Percentiles rank a stretch among this genome's conserved stretches.
These are phyloP conservation scores for Acrocalymma vagum DNA, from an alignment of 2,329 filamentous ascomycete genomes.

Conservation along the genomic window DNA sequence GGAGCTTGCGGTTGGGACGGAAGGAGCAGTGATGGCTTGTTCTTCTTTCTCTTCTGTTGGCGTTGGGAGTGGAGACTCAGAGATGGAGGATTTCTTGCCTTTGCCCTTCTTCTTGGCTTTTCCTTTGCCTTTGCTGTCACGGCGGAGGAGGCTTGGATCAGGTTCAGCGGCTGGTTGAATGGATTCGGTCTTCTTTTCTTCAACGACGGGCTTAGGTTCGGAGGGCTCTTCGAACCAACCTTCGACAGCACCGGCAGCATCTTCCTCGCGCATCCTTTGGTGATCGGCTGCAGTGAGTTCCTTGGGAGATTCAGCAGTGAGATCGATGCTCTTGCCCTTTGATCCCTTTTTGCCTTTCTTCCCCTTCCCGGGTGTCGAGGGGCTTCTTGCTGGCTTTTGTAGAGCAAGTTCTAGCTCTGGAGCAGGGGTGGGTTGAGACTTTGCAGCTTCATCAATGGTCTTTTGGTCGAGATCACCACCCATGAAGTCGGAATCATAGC, in stretches of 20 bases:
- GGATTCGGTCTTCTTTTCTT: conserved; percentile 14
- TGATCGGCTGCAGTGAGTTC: conserved; percentile 31
- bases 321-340: conserved; percentile 32
- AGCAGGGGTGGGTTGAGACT: conserved; percentile 10
- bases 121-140: conserved; percentile 31
- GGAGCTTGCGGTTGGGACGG: conserved; percentile 10
- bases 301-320: conserved; percentile 10
- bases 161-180: conserved; percentile 15
- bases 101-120: conserved; percentile 36
- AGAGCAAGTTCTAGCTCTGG: conserved; percentile 6
- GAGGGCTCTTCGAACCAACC: conserved; percentile 26
- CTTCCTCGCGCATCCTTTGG: conserved; percentile 25
- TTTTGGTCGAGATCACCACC: conserved; percentile 31
- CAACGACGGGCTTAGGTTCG: conserved; percentile 12
- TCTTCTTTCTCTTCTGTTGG: conserved; percentile 17
- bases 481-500: conserved; percentile 28
- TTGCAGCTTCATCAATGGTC: conserved; percentile 23
- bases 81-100: conserved; percentile 21
- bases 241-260: conserved; percentile 35
- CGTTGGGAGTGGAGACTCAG: conserved; percentile 20
- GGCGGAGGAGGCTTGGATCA: conserved; percentile 22
- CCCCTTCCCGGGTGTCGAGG: conserved; percentile 31
- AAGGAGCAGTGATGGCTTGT: conserved; percentile 6
- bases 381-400: conserved; percentile 8
- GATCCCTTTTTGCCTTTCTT: conserved; percentile 44